Conservation (phyloP, 1,139 yeast species). For the Debaryomyces psychrophilus region DNA sequence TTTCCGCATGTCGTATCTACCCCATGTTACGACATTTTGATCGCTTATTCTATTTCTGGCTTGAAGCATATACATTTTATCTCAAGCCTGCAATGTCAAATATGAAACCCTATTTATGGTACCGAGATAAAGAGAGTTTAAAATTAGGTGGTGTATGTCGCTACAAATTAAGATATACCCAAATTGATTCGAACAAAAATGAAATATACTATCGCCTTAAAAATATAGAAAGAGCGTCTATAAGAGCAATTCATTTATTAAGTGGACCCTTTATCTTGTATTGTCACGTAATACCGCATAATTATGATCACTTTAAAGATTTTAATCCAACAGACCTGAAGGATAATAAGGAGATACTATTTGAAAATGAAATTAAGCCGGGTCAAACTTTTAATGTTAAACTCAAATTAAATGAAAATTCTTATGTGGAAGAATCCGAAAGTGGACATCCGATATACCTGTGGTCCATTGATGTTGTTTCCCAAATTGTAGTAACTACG, state of each 20-base stretch:
- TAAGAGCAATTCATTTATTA: slow-evolving; percentile 57
- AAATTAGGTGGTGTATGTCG: slow-evolving; percentile 46
- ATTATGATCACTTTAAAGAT: slow-evolving; percentile 40
- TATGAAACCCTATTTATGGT: slow-evolving; percentile 36
- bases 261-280: slow-evolving; percentile 65
- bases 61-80: background rate
- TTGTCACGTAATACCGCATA: slow-evolving; percentile 59
- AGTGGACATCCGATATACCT: slow-evolving; percentile 45
- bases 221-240: slow-evolving; percentile 51
- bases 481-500: slow-evolving; percentile 78
- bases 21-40: slow-evolving; percentile 6
- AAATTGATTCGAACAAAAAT: slow-evolving; percentile 19
- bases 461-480: slow-evolving; percentile 82
- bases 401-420: slow-evolving; percentile 51
- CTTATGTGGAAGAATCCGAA: slow-evolving; percentile 23
- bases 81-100: background rate
- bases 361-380: slow-evolving; percentile 56
- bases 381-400: slow-evolving; percentile 59
- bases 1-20: slow-evolving; percentile 8
- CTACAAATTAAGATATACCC: slow-evolving; percentile 34
- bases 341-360: slow-evolving; percentile 36
- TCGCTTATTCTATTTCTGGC: background rate
- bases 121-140: slow-evolving; percentile 39
- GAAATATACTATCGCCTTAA: slow-evolving; percentile 46
- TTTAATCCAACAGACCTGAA: slow-evolving; percentile 32